Evolutionary conservation across 2,329 filamentous ascomycete genomes (phyloP), one percentile per base, ranked within the genome.

Genomic region (Trichoderma pleuroti): DNA sequence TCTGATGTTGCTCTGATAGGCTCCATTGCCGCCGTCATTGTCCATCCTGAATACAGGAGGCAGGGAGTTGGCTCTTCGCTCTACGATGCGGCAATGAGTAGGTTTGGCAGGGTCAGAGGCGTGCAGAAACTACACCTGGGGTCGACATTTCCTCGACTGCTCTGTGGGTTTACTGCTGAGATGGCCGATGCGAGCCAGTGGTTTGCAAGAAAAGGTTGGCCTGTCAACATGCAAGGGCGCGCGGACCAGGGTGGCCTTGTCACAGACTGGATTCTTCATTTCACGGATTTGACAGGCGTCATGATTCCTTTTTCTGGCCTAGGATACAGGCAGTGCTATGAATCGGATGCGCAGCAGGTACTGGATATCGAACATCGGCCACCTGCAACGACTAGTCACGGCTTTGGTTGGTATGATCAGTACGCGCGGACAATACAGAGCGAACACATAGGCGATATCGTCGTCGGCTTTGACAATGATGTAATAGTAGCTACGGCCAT

Each of bases 371-470:
- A 87, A 11, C 83, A 84, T 67, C 81, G 78, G 11, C 62, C 52
- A 63, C 84, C 86, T 67, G 85, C 84, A 0, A 77, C 77, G 11
- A 80, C 80, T 61, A 84, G 85, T 71, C 80, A 82, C 39, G 81
- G 83, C 57, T 84, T 87, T 74, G 87, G 87, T 56, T 88, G 87
- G 86, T 88, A 85, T 74, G 87, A 90, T 74, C 86, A 88, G 74
- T 90, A 89, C 73, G 83, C 82, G 69, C 83, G 82, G 72, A 80
- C 88, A 11, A 82, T 82, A 57, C 82, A 84, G 72, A 83, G 84
- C 9, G 80, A 81, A 63, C 80, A 84, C 72, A 80, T 87, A 49
- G 80, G 81, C 60, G 86, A 89, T 73, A 83, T 90, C 65, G 76
- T 90, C n/a, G 73, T 89, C 26, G 87, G 84, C 2, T 75, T 87